phyloP scores from a whole-genome alignment of 2,329 filamentous ascomycete species.

The Colletotrichum caudatum region DNA sequence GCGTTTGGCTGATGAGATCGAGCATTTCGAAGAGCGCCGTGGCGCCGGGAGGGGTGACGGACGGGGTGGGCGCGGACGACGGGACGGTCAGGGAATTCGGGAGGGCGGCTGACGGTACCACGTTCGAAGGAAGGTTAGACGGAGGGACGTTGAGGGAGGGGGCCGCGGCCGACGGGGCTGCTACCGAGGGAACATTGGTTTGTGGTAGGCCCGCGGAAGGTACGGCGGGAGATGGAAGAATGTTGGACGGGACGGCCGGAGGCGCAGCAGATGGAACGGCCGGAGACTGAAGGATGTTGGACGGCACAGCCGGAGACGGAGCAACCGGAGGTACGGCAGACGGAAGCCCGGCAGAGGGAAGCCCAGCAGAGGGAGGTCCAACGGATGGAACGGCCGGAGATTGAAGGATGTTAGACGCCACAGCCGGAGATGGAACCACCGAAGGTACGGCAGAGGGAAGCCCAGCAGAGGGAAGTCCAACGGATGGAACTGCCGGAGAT shows the following conservation, averaged over 20 bases:
- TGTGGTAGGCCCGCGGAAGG: neutral
- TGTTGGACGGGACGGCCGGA: neutral
- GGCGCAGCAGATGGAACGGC: too few species aligned
- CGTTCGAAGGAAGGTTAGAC: too few species aligned
- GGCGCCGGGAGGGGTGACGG: neutral
- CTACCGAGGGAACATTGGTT: neutral
- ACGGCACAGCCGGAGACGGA: neutral
- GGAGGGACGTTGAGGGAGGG: neutral
- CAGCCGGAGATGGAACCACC: neutral
- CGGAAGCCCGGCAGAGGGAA: neutral
- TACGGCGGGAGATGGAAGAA: neutral
- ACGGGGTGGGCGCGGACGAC: neutral
- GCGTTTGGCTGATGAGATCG: neutral
- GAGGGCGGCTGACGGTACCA: neutral
- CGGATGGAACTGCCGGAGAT: too few species aligned
- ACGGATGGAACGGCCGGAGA: too few species aligned
- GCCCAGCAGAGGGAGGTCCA: neutral
- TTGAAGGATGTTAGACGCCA: too few species aligned
- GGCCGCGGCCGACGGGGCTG: neutral
- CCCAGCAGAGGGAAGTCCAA: fast-evolving
- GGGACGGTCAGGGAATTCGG: neutral
- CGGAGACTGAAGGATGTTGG: too few species aligned
- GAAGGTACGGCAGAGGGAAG: too few species aligned
- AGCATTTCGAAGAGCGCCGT: neutral
- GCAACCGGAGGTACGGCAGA: too few species aligned